Base-by-base conservation (phyloP, 768 basidiomycete genomes). In the Amanita pseudoporphyria region DNA sequence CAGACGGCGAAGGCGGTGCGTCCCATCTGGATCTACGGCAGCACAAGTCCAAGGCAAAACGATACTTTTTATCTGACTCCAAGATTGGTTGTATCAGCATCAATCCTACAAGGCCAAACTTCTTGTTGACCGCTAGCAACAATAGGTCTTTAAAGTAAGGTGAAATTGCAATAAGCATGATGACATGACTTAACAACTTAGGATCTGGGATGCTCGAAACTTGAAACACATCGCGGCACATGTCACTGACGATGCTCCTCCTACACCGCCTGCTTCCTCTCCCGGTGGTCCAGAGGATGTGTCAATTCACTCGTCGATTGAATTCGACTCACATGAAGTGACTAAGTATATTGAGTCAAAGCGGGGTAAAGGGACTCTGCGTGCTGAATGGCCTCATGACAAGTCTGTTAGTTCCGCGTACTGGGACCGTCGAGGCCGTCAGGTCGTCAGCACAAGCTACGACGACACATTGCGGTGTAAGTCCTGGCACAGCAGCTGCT, bases 341-440 rank as follows among this genome's bases (percentile, higher is more conserved):
- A 64, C 72, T 10, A 62, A 75, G 18, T 82, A 76, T 45, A 55
- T 73, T 3, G 63, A 71, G 5, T 74, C 82, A 6, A 71, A 71
- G 53, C 62, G 64, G 28, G 86, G 83, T 6, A 68, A 70, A 39
- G 72, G 77, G 0, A 65, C 67, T 16, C 64, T 88, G 24, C 79
- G 84, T 4, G 83, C 71, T 2, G 79, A 83, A 57, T 84, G 76
- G 71, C 62, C 61, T 12, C 89, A 92, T 58, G 74, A 77, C 50
- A 86, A 87, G 61, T 84, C 85, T 13, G 85, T 80, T 39, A 90
- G 82, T 53, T 81, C 89, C 13, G 89, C 85, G 0, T 90, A 84
- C 56, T 92, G 89, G 89, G 87, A 91, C 62, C 78, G 87, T 2
- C 71, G 82, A 50, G 89, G 89, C 3, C 76, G 84, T 22, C 71